Percentiles rank a stretch among this genome's conserved stretches.
These are phyloP conservation scores for Ceratopteris richardii DNA, from an alignment of 75 land plant species.

Conservation along the genomic window DNA sequence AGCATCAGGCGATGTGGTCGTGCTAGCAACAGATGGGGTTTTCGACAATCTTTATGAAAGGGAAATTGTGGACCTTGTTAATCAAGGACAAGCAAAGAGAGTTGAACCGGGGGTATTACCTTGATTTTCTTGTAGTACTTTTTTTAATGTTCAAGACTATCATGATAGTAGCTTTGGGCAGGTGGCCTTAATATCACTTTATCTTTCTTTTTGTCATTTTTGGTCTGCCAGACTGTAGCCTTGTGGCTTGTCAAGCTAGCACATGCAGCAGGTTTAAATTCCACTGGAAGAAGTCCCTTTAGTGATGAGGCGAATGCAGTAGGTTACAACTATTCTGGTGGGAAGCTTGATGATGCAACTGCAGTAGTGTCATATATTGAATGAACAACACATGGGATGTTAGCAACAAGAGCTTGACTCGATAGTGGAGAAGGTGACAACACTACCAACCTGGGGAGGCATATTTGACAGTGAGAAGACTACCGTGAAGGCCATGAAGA, in stretches of 20 bases:
- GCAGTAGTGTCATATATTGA: constrained; percentile 52
- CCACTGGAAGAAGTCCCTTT: constrained; percentile 57
- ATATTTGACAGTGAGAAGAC: too few species aligned
- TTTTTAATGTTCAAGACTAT: too few species aligned
- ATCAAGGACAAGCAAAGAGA: not conserved
- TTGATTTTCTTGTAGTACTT: too few species aligned
- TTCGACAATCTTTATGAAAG: constrained; percentile 82
- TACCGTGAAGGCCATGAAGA: too few species aligned
- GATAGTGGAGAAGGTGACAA: too few species aligned
- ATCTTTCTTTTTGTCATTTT: too few species aligned
- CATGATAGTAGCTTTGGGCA: too few species aligned
- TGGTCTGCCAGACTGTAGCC: constrained; percentile 51
- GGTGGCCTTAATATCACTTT: too few species aligned
- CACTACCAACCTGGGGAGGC: too few species aligned
- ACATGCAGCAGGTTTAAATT: constrained; percentile 46
- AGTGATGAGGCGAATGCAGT: constrained; percentile 59
- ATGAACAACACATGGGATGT: too few species aligned
- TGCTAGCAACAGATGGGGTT: constrained; percentile 77
- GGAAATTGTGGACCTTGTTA: constrained; percentile 48
- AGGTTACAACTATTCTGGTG: constrained; percentile 57
- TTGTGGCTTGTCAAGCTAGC: constrained; percentile 49
- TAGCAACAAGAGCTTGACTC: too few species aligned
- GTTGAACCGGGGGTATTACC: not conserved
- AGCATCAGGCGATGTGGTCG: constrained; percentile 67
- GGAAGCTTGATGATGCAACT: constrained; percentile 83